Conservation (phyloP, 2,329 filamentous ascomycete species). For the Xylaria sp. region DNA sequence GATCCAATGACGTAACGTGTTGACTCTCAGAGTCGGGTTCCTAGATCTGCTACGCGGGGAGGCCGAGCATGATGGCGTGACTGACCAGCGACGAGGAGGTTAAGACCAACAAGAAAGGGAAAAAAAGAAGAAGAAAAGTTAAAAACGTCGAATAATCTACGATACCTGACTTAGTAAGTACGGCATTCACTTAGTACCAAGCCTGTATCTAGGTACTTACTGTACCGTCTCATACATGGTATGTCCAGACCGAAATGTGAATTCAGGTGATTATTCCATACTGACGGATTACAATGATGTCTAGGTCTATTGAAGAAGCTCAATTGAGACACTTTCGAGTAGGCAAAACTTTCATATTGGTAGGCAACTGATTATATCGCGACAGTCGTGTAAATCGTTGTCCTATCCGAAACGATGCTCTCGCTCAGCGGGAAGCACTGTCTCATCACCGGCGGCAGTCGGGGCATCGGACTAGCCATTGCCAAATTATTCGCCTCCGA, state of each 20-base stretch:
- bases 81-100: not conserved
- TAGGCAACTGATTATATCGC: not conserved
- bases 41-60: not conserved
- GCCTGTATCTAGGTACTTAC: not conserved
- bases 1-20: not conserved
- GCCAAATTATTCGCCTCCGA: constrained; percentile 59
- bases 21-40: not conserved
- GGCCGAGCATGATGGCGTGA: not conserved
- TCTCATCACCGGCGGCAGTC: constrained; percentile 65
- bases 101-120: not conserved
- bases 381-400: not conserved
- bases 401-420: constrained; percentile 2
- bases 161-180: no score
- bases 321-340: no score
- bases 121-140: not conserved
- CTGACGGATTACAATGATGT: no score
- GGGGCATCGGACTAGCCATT: constrained; percentile 65
- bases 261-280: no score
- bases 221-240: no score
- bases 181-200: not conserved
- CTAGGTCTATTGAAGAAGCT: no score
- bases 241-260: no score
- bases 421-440: constrained; percentile 45
- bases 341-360: no score
- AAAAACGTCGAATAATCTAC: not conserved